Percentiles rank a stretch among this genome's conserved stretches.
phyloP scores from a whole-genome alignment of 345 rosid genomes.

The Aquilaria malaccensis region DNA sequence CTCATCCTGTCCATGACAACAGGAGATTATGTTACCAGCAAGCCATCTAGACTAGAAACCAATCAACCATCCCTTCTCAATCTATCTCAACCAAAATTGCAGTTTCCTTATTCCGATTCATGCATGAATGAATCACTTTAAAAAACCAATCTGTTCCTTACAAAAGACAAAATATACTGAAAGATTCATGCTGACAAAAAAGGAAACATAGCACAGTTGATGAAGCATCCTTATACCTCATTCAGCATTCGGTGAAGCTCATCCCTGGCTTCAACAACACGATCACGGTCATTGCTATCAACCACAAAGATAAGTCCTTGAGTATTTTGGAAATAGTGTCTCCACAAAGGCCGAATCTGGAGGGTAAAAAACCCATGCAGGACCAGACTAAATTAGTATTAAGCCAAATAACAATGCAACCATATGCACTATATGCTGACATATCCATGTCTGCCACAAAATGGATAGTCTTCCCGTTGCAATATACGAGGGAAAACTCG shows the following conservation, averaged over 20 bases:
- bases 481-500: neutral
- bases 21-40: too few species aligned
- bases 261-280: slow-evolving; percentile 14
- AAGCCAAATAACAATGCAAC: too few species aligned
- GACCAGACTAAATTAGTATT: too few species aligned
- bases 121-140: too few species aligned
- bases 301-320: slow-evolving; percentile 88
- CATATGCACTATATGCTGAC: neutral
- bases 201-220: too few species aligned
- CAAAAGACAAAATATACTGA: too few species aligned
- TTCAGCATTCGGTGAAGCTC: slow-evolving; percentile 80
- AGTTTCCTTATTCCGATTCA: too few species aligned
- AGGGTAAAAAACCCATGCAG: neutral
- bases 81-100: too few species aligned
- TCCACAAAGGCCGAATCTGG: slow-evolving; percentile 62
- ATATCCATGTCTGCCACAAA: neutral
- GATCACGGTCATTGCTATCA: slow-evolving; percentile 79
- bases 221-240: slow-evolving; percentile 34
- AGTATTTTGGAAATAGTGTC: slow-evolving; percentile 75
- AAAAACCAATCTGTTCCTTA: too few species aligned
- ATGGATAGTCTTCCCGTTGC: slow-evolving; percentile 4
- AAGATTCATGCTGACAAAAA: too few species aligned
- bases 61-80: too few species aligned
- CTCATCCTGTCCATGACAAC: slow-evolving; percentile 46
- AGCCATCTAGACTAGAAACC: too few species aligned